Evolutionary conservation across 495 filamentous ascomycete species (phyloP).

Genomic region (Aspergillus sclerotioniger): DNA sequence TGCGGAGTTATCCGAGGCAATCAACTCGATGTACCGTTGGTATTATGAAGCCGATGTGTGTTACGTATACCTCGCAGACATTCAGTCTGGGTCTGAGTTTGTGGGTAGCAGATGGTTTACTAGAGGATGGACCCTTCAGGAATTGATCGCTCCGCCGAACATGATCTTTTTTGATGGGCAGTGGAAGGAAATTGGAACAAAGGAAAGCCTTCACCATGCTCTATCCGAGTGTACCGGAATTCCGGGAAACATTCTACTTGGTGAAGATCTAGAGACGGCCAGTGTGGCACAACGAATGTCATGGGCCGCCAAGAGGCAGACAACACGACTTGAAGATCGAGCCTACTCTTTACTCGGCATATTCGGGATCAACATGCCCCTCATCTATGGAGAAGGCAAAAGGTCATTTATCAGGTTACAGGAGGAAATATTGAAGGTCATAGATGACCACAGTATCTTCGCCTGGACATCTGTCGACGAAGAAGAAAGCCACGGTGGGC

Average conservation of each 20-base stretch:
- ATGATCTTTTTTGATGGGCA: slow-evolving; percentile 21
- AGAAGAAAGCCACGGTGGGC: slow-evolving; percentile 6
- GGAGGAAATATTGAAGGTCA: slow-evolving; percentile 26
- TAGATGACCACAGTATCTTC: slow-evolving; percentile 23
- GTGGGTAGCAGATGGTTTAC: slow-evolving; percentile 31
- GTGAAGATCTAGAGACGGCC: background rate
- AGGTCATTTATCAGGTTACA: slow-evolving; percentile 34
- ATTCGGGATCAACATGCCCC: slow-evolving; percentile 7
- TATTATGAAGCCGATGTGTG: slow-evolving; percentile 30
- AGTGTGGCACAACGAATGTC: slow-evolving; percentile 8
- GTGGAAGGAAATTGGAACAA: slow-evolving; percentile 26
- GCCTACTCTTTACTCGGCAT: slow-evolving; percentile 3
- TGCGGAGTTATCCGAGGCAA: slow-evolving; percentile 36
- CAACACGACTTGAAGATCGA: slow-evolving; percentile 1
- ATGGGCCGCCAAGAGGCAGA: slow-evolving; percentile 1
- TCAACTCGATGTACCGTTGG: slow-evolving; percentile 50
- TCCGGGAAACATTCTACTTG: slow-evolving; percentile 3
- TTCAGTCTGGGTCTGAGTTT: slow-evolving; percentile 5
- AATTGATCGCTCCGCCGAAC: slow-evolving; percentile 28
- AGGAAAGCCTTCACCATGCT: slow-evolving; percentile 5
- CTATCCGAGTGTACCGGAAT: slow-evolving; percentile 24
- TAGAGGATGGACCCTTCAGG: slow-evolving; percentile 43
- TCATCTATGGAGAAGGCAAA: slow-evolving; percentile 38
- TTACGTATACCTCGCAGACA: slow-evolving; percentile 36
- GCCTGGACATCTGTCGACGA: slow-evolving; percentile 16